A percentile compares a stretch with the other conserved stretches of the same genome.
These are phyloP conservation scores for Piper longum DNA, from an alignment of 164 flowering plant species.

Conservation along the genomic window DNA sequence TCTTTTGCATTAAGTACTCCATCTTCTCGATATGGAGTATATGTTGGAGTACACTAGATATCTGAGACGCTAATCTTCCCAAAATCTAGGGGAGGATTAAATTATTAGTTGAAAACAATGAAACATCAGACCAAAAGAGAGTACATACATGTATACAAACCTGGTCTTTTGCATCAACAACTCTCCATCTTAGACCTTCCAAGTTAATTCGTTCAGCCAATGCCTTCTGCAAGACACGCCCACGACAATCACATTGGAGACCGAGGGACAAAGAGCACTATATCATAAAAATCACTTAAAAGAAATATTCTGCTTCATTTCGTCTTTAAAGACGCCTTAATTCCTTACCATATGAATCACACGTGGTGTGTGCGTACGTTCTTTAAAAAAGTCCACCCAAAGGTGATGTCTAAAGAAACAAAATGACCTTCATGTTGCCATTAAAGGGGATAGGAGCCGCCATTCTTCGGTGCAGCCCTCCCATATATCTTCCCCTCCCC, in stretches of 20 bases:
- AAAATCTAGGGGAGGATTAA: slow-evolving; percentile 36
- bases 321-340: too few species aligned
- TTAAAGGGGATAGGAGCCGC: too few species aligned
- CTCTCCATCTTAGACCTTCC: slow-evolving; percentile 83
- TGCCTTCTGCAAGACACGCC: slow-evolving; percentile 48
- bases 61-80: slow-evolving; percentile 85
- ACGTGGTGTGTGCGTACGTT: too few species aligned
- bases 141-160: slow-evolving; percentile 15
- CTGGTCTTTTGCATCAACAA: slow-evolving; percentile 89
- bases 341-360: too few species aligned
- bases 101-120: background rate
- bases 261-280: too few species aligned
- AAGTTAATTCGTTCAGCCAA: slow-evolving; percentile 72
- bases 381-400: too few species aligned
- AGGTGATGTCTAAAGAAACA: too few species aligned
- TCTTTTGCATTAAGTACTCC: slow-evolving; percentile 95
- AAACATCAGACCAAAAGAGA: background rate
- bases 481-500: too few species aligned
- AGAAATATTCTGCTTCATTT: too few species aligned
- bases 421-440: too few species aligned
- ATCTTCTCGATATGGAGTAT: slow-evolving; percentile 74
- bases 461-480: too few species aligned
- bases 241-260: background rate
- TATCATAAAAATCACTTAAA: too few species aligned
- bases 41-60: slow-evolving; percentile 74